Evolutionary conservation across 441 rosid genomes (phyloP), one percentile per base, ranked within the genome.

Genomic region (Manihot esculenta): DNA sequence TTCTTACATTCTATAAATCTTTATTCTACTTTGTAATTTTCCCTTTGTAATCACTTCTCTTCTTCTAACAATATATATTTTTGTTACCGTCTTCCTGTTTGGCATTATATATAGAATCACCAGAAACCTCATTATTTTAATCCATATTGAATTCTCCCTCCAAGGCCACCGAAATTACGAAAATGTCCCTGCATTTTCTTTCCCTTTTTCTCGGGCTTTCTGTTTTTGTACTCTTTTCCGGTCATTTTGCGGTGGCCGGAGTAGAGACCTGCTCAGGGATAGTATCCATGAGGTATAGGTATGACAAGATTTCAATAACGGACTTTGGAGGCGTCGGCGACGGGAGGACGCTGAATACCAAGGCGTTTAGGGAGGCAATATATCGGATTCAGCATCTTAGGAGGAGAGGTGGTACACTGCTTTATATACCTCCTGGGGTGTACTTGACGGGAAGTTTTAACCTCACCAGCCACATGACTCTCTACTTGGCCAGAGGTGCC

Each of bases 241-340:
- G 24, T 61, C 55, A 66, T n/a, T 59, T 66, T 20, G 20, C 85
- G 2, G 67, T 62, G 15, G 73, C 23, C 7, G 89, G 79, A 71
- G 78, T 72, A 65, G 71, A 66, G n/a, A 94, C 97, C 5, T 94
- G 99, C 78, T 89, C 97, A 17, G 96, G 96, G 35, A 89, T 90
- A 35, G 99, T 90, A 0, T 89, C 96, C 30, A 62, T 80, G 85
- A 86, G 80, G 70, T 70, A 84, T 78, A 82, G 98, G 74, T 54
- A 79, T 72, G 93, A 92, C 64, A 88, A 80, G 84, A 81, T 92
- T 60, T 89, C 96, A 73, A 88, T 94, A 62, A 72, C 85, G 10
- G 97, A 92, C 65, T 90, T 81, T 26, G 96, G 99, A 0, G 99
- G 91, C 7, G 96, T 94, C n/a, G 99, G 99, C 0, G 97, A 94